phyloP scores from a whole-genome alignment of 352 stramenopile genomes.

The Blastocystis sp. region DNA sequence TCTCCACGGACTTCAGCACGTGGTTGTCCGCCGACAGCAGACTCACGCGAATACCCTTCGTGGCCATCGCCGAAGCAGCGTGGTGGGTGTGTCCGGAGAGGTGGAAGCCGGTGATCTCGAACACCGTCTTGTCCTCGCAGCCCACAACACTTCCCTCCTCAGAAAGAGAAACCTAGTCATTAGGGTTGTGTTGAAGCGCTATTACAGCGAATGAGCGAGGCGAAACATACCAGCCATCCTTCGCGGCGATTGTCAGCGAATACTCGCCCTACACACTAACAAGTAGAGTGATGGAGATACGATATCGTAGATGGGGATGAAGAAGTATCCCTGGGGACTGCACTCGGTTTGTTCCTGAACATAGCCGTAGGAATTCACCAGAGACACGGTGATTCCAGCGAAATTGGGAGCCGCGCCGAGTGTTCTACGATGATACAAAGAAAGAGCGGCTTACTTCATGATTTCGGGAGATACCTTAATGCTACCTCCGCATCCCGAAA shows the following conservation, averaged over 20 bases:
- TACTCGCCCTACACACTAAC: slow-evolving; percentile 35
- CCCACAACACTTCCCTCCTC: slow-evolving; percentile 15
- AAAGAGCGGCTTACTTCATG: not conserved
- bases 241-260: not conserved
- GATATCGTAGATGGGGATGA: slow-evolving; percentile 57
- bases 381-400: slow-evolving; percentile 21
- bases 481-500: slow-evolving; percentile 40
- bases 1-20: slow-evolving; percentile 24
- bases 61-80: not conserved
- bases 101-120: slow-evolving; percentile 52
- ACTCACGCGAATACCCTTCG: not conserved
- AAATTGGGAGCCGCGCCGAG: slow-evolving; percentile 29
- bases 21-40: not conserved
- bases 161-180: slow-evolving; percentile 25
- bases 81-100: slow-evolving; percentile 10
- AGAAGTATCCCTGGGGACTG: slow-evolving; percentile 62
- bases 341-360: slow-evolving; percentile 39
- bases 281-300: not conserved
- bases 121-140: slow-evolving; percentile 30
- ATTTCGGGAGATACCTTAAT: slow-evolving; percentile 36
- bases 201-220: slow-evolving; percentile 8
- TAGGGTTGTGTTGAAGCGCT: not conserved
- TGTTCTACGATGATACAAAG: not conserved
- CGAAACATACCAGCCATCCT: slow-evolving; percentile 35
- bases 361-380: slow-evolving; percentile 30